Conservation (phyloP, 345 rosid species). For the Brassica carinata region DNA sequence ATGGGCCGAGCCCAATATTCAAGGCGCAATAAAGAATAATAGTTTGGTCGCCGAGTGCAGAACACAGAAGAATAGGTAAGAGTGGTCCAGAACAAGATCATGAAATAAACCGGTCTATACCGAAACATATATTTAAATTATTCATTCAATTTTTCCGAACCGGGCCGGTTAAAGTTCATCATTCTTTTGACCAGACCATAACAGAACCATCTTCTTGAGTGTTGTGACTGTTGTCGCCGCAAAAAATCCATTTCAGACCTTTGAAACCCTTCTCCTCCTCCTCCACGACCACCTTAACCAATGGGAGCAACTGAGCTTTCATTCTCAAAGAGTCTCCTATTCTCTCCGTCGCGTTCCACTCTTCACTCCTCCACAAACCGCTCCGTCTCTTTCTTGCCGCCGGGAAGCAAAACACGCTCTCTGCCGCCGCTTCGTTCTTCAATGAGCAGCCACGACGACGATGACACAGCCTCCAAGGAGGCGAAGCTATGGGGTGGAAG, state of each 20-base stretch:
- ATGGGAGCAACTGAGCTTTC: conserved; percentile 45
- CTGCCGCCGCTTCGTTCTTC: conserved; percentile 41
- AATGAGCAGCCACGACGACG: conserved; percentile 40
- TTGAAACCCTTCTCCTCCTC: conserved; percentile 7
- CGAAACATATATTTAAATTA: background rate
- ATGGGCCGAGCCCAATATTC: conserved; percentile 16
- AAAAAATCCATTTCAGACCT: background rate
- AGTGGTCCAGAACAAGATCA: no score
- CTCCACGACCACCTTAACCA: background rate
- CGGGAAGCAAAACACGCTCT: conserved; percentile 36
- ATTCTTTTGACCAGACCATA: background rate
- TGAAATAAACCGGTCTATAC: background rate
- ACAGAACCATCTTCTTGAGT: background rate
- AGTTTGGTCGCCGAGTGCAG: background rate
- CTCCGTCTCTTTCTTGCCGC: conserved; percentile 20
- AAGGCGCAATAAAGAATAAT: conserved; percentile 6
- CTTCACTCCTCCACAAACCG: conserved; percentile 16
- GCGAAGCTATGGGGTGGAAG: conserved; percentile 96
- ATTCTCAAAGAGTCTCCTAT: conserved; percentile 25
- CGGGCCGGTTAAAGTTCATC: conserved; percentile 10
- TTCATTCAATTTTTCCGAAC: background rate
- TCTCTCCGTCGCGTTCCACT: conserved; percentile 29
- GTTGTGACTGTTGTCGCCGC: conserved; percentile 26
- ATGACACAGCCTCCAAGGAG: conserved; percentile 55
- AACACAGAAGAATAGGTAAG: no score